Conservation (phyloP, 495 filamentous ascomycete species). For the Annulohypoxylon nitens region DNA sequence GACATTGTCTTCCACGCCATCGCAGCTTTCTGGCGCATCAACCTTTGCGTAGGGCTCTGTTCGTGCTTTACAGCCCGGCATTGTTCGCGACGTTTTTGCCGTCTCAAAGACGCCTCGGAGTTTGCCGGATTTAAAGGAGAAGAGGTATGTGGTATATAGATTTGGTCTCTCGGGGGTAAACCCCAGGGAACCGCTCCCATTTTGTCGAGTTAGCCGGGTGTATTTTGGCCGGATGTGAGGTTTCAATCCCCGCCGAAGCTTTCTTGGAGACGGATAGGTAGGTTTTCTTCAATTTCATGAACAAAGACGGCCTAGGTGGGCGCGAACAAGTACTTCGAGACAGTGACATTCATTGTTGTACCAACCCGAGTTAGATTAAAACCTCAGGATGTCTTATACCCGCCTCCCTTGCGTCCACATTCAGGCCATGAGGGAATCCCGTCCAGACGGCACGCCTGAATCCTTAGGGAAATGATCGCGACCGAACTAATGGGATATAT, state of each 20-base stretch:
- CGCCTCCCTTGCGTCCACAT: constrained; percentile 30
- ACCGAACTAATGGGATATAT: background rate
- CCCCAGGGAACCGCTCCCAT: constrained; percentile 31
- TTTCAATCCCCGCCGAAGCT: background rate
- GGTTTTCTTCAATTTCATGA: constrained; percentile 10
- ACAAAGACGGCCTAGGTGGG: constrained; percentile 17
- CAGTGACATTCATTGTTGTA: background rate
- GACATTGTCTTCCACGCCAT: constrained; percentile 45
- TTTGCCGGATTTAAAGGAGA: constrained; percentile 41
- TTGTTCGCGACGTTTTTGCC: constrained; percentile 8
- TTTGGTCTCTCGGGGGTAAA: constrained; percentile 17
- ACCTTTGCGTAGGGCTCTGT: constrained; percentile 48
- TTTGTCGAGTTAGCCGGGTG: constrained; percentile 1
- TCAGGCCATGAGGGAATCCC: background rate
- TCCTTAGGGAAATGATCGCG: background rate
- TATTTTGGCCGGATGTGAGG: background rate
- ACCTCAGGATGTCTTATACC: constrained; percentile 27
- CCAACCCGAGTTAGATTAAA: constrained; percentile 18
- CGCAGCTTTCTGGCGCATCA: constrained; percentile 54
- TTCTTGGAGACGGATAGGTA: background rate
- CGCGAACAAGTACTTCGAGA: background rate
- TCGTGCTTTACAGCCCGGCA: constrained; percentile 24
- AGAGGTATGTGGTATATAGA: constrained; percentile 27
- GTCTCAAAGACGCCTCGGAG: constrained; percentile 21
- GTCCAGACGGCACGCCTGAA: background rate